A percentile compares a stretch with the other conserved stretches of the same genome.
These are phyloP conservation scores for Eremothecium cymbalariae DNA, from an alignment of 1,139 yeast genomes.

Conservation along the genomic window DNA sequence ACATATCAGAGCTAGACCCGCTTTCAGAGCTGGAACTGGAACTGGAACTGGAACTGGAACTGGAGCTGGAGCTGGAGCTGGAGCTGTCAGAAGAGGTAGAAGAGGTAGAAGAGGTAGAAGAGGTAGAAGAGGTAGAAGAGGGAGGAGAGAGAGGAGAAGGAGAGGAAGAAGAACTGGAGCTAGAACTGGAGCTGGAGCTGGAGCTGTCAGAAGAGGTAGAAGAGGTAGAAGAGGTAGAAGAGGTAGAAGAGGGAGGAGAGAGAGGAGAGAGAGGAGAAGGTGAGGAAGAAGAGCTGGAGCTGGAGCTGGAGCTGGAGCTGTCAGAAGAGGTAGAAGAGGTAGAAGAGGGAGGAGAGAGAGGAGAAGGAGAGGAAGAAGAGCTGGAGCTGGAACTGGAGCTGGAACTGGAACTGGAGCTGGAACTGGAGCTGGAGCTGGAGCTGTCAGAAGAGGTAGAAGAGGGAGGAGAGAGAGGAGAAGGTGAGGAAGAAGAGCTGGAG, in stretches of 20 bases:
- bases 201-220: too few species aligned
- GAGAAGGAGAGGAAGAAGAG: too few species aligned
- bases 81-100: slow-evolving; percentile 8
- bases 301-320: slow-evolving; percentile 7
- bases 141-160: too few species aligned
- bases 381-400: not conserved
- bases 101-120: slow-evolving; percentile 8
- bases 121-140: slow-evolving; percentile 8
- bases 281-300: slow-evolving; percentile 7
- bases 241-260: slow-evolving; percentile 9
- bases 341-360: too few species aligned
- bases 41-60: too few species aligned
- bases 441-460: slow-evolving; percentile 3
- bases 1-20: slow-evolving; percentile 35
- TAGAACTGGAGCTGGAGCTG: too few species aligned
- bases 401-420: too few species aligned
- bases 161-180: too few species aligned
- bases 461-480: slow-evolving; percentile 7
- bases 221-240: slow-evolving; percentile 9
- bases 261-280: slow-evolving; percentile 8
- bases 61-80: slow-evolving; percentile 10
- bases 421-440: too few species aligned
- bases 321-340: slow-evolving; percentile 10
- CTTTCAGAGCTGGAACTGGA: too few species aligned
- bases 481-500: slow-evolving; percentile 8